Percentiles rank a stretch among this genome's conserved stretches.
These are phyloP conservation scores for Dactylellina cionopaga DNA, from an alignment of 2,329 filamentous ascomycete species.

Conservation along the genomic window DNA sequence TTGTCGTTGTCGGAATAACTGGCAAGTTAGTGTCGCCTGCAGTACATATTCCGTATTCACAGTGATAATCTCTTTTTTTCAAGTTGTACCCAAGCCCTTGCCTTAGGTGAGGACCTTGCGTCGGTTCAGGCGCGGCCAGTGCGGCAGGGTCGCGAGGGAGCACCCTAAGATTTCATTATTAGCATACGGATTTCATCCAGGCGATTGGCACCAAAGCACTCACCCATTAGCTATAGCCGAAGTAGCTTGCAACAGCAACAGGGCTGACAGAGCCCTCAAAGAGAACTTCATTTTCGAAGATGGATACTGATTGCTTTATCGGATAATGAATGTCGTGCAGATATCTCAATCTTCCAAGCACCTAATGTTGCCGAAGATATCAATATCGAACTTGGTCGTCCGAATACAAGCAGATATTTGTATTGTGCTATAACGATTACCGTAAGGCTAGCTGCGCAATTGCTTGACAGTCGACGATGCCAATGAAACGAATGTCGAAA, in stretches of 20 bases:
- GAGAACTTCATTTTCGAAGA: slow-evolving; percentile 26
- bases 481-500: slow-evolving; percentile 29
- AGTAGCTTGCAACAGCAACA: slow-evolving; percentile 36
- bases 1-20: background rate
- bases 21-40: background rate
- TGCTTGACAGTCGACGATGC: background rate
- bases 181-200: background rate
- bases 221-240: too few relatives aligned
- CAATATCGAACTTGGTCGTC: too few relatives aligned
- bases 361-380: too few relatives aligned
- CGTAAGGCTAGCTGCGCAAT: background rate
- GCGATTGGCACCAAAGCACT: too few relatives aligned
- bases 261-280: slow-evolving; percentile 25
- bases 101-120: too few relatives aligned
- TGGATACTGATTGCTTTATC: background rate
- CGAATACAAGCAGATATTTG: too few relatives aligned
- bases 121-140: too few relatives aligned
- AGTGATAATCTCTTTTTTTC: background rate
- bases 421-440: too few relatives aligned
- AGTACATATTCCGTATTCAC: background rate
- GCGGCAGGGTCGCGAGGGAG: background rate
- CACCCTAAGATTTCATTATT: background rate
- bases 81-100: too few relatives aligned
- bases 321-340: background rate
- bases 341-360: too few relatives aligned